A percentile compares a stretch with the other conserved stretches of the same genome.
phyloP scores from a whole-genome alignment of 306 rosid genomes.

The Morella rubra region DNA sequence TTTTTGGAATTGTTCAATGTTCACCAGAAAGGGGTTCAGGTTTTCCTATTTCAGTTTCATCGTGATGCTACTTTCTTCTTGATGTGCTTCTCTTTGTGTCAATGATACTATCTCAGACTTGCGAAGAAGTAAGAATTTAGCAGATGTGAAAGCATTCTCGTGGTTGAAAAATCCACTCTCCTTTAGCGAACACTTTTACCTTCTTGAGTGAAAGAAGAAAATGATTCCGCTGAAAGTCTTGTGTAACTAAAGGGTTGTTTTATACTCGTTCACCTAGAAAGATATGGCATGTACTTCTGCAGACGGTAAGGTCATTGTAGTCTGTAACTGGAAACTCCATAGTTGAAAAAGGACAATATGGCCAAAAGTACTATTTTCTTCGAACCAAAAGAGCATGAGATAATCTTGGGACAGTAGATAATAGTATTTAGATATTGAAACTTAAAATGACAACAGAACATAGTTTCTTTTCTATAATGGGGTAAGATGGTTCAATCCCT shows the following conservation, averaged over 20 bases:
- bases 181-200: neutral
- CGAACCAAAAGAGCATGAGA: neutral
- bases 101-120: neutral
- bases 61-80: neutral
- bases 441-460: neutral
- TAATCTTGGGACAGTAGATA: neutral
- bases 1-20: neutral
- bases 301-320: neutral
- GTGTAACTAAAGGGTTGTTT: neutral
- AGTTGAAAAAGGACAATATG: neutral
- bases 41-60: neutral
- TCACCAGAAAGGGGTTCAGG: neutral
- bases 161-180: neutral
- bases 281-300: neutral
- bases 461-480: neutral
- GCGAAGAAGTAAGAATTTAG: neutral
- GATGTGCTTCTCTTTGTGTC: neutral
- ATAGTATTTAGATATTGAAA: neutral
- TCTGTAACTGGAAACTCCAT: neutral
- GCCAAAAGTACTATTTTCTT: neutral
- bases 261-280: too few species aligned
- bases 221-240: neutral
- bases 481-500: neutral
- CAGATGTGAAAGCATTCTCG: neutral
- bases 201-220: neutral